Percentiles rank a stretch among this genome's conserved stretches.
phyloP scores from a whole-genome alignment of 345 rosid genomes.

The Odontarrhena argentea region DNA sequence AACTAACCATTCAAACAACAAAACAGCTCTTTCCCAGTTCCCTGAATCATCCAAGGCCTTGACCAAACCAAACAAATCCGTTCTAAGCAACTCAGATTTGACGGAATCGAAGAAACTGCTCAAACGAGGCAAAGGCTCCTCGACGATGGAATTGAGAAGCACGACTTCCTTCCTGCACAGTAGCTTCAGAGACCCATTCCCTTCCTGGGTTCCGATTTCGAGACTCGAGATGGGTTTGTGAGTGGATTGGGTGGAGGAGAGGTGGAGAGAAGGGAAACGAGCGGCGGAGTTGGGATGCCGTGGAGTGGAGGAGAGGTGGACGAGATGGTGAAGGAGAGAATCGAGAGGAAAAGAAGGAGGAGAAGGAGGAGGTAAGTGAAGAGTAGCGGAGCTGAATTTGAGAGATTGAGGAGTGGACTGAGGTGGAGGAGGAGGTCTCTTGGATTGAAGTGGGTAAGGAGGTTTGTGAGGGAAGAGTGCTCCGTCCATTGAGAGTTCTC shows the following conservation, averaged over 20 bases:
- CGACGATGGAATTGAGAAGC: conserved; percentile 52
- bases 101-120: conserved; percentile 55
- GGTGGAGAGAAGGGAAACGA: conserved; percentile 51
- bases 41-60: conserved; percentile 68
- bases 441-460: conserved; percentile 50
- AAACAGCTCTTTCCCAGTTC: conserved; percentile 69
- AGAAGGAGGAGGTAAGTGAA: conserved; percentile 60
- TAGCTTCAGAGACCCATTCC: conserved; percentile 46
- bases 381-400: conserved; percentile 65
- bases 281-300: conserved; percentile 29
- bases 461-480: conserved; percentile 67
- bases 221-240: conserved; percentile 39
- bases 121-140: conserved; percentile 55
- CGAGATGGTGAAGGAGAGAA: conserved; percentile 77
- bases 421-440: conserved; percentile 38
- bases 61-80: conserved; percentile 66
- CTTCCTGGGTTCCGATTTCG: conserved; percentile 39
- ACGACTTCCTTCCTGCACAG: conserved; percentile 56
- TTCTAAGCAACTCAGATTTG: conserved; percentile 53
- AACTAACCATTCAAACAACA: conserved; percentile 71
- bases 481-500: conserved; percentile 60
- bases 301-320: conserved; percentile 61
- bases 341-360: conserved; percentile 63
- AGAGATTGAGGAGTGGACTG: conserved; percentile 42
- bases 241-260: conserved; percentile 39